phyloP scores from a whole-genome alignment of 225 moss, liverwort and hornwort genomes.

The Sphagnum contortum region DNA sequence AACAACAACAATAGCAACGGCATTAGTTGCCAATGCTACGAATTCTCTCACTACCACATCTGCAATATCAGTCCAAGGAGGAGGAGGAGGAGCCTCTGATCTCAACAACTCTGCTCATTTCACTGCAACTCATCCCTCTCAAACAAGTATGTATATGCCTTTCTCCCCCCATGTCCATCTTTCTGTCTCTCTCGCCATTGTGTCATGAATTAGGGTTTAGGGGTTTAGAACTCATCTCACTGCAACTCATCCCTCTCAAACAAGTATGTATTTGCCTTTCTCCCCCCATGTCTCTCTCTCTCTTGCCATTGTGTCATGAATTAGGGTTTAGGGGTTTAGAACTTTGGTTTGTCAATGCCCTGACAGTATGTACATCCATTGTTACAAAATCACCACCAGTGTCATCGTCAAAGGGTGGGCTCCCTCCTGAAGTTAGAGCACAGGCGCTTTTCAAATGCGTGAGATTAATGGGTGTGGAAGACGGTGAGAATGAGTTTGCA shows the following conservation, averaged over 20 bases:
- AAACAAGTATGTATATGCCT: constrained; percentile 10
- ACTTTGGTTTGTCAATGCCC: too few relatives aligned
- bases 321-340: too few relatives aligned
- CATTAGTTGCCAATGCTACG: constrained; percentile 53
- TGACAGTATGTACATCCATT: too few relatives aligned
- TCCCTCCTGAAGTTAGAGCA: constrained; percentile 79
- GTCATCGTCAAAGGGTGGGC: constrained; percentile 36
- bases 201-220: too few relatives aligned
- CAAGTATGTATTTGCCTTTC: constrained; percentile 4
- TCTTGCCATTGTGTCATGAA: too few relatives aligned
- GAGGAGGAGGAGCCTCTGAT: constrained; percentile 24
- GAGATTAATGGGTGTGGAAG: constrained; percentile 74
- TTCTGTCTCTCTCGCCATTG: too few relatives aligned
- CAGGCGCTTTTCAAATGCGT: constrained; percentile 93
- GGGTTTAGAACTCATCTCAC: constrained; percentile 3
- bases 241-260: constrained; percentile 29
- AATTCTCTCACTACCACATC: constrained; percentile 74
- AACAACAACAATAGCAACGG: constrained; percentile 2
- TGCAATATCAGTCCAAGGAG: constrained; percentile 66
- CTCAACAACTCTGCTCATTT: constrained; percentile 47
- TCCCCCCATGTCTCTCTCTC: too few relatives aligned
- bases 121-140: constrained; percentile 24
- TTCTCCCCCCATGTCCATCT: too few relatives aligned
- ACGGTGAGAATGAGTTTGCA: constrained; percentile 83
- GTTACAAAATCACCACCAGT: constrained; percentile 3